Evolutionary conservation across 306 rosid species (phyloP), one percentile per base, ranked within the genome.

Genomic region (Gastrolobium villosum): DNA sequence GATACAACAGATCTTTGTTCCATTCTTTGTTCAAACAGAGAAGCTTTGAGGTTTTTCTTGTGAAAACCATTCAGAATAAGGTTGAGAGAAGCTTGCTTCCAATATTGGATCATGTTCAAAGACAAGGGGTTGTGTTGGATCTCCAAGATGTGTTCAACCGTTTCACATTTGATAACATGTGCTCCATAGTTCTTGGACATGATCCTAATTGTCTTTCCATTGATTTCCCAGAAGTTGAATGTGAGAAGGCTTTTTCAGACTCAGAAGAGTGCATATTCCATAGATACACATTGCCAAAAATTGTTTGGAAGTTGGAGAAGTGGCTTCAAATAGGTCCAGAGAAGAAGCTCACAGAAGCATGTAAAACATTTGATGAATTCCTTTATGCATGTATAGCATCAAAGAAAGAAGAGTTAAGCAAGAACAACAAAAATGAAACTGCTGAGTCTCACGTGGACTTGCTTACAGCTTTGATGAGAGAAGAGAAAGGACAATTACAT

Each of bases 241-340:
- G 44, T 4, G 83, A 79, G 40, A 81, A 87, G 10, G 93, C 90
- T 14, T 86, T 86, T 56, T 72, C 80, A 15, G 74, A 79, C 3
- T 35, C 35, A 0, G 88, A 82, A 30, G 83, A 84, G 39, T 54
- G 43, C 5, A 32, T 84, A 32, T 70, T 89, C 49, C 55, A 59
- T 50, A 72, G 90, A 5, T 86, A 86, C 4, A 1, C 7, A 0
- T 0, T 76, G 5, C 90, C 88, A 0, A 78, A 6, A 14, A 2
- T 0, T 31, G 4, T 85, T 5, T 86, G 95, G 95, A 87, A 81
- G 65, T 14, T 88, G 1, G 87, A 79, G 6, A 64, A 54, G 39
- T 79, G 78, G 63, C 81, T 90, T 54, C 84, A 73, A 35, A 10
- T 88, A 7, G 91, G 91, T 4, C 35, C 35, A 2, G 88, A 88